phyloP scores from a whole-genome alignment of 139 green algal genomes.

The Deuterostichococcus epilithicus region DNA sequence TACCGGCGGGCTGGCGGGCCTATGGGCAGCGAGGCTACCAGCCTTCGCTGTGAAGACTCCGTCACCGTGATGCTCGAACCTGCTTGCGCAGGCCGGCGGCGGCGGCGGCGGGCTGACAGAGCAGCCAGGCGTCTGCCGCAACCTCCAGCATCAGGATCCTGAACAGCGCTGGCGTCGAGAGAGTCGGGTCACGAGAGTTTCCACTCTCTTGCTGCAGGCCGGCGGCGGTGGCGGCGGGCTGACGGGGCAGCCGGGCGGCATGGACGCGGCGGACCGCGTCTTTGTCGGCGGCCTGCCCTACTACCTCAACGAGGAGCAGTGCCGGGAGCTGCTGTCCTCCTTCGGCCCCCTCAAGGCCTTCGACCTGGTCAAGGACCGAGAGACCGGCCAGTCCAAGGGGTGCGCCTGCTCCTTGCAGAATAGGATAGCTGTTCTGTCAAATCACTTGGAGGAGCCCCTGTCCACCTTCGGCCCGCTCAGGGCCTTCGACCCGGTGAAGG shows the following conservation, averaged over 20 bases:
- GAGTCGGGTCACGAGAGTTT: too few relatives aligned
- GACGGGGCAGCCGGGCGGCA: conserved; percentile 5
- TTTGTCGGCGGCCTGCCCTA: conserved; percentile 97
- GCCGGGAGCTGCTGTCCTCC: conserved; percentile 86
- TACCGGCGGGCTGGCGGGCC: too few relatives aligned
- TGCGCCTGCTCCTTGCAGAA: conserved; percentile 26
- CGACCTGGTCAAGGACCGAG: conserved; percentile 90
- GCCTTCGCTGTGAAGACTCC: too few relatives aligned
- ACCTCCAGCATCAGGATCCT: neutral
- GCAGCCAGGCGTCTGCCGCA: neutral
- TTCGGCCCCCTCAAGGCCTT: conserved; percentile 90
- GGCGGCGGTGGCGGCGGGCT: neutral
- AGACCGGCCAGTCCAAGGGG: conserved; percentile 91
- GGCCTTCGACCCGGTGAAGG: too few relatives aligned
- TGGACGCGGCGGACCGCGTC: conserved; percentile 63
- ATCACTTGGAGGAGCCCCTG: too few relatives aligned
- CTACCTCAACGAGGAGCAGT: conserved; percentile 92
- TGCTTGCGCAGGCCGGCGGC: neutral
- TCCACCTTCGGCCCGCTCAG: too few relatives aligned
- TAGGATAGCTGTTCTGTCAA: too few relatives aligned
- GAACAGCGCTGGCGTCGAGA: too few relatives aligned
- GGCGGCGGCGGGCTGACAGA: conserved; percentile 5
- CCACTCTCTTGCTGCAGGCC: neutral
- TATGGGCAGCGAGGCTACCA: too few relatives aligned
- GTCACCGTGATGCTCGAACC: too few relatives aligned